These are phyloP conservation scores for Sphagnurus paluster DNA, from an alignment of 1,284 basidiomycete genomes.

Conservation along the genomic window DNA sequence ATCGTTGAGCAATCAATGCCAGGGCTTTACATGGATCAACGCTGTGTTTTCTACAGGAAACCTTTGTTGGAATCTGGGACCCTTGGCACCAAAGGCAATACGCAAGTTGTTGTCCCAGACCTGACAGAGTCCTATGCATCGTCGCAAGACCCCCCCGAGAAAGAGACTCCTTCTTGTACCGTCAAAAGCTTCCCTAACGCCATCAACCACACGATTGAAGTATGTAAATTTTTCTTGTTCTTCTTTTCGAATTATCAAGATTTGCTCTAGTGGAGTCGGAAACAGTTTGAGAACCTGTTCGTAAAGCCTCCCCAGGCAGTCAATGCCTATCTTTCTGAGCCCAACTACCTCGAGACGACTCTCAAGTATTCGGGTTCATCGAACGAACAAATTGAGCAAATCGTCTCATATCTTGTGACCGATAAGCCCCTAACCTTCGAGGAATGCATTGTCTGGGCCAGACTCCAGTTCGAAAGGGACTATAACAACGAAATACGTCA, in stretches of 20 bases:
- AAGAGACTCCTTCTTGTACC: conserved; percentile 96
- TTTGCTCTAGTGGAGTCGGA: conserved; percentile 81
- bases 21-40: conserved; percentile 98
- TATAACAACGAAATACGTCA: conserved; percentile 96
- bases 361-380: conserved; percentile 91
- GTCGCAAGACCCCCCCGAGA: conserved; percentile 99
- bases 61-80: conserved; percentile 97
- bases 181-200: conserved; percentile 99
- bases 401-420: conserved; percentile 89
- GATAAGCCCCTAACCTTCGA: conserved; percentile 95
- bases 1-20: not conserved
- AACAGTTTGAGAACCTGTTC: conserved; percentile 92
- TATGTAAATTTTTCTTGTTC: conserved; percentile 29
- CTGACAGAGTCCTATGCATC: conserved; percentile 98
- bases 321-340: conserved; percentile 96
- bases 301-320: conserved; percentile 94
- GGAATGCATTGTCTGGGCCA: conserved; percentile 97
- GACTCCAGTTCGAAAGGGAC: conserved; percentile 93
- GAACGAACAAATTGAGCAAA: conserved; percentile 89
- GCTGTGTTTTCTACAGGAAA: conserved; percentile 97
- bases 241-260: conserved; percentile 3
- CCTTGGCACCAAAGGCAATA: conserved; percentile 98
- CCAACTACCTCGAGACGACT: conserved; percentile 92
- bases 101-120: conserved; percentile 94
- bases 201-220: conserved; percentile 99